phyloP scores from a whole-genome alignment of 208 protist genomes.

The Vickermania ingenoplastis region DNA sequence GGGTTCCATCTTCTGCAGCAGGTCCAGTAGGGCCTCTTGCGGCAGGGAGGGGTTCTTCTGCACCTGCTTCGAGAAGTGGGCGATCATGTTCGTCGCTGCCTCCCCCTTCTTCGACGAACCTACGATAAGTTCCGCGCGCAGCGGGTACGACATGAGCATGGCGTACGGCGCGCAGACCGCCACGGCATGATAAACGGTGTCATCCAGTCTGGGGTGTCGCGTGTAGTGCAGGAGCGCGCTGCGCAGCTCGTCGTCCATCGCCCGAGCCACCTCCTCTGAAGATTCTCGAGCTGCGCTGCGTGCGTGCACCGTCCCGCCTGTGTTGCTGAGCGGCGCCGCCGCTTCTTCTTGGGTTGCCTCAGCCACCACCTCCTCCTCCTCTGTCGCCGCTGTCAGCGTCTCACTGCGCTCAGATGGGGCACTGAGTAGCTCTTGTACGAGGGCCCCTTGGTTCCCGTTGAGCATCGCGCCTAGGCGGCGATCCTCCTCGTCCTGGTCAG shows the following conservation, averaged over 20 bases:
- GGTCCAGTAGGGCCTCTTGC: slow-evolving; percentile 11
- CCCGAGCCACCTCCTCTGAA: neutral
- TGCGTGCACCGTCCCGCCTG: neutral
- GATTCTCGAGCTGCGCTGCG: neutral
- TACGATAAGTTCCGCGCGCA: slow-evolving; percentile 24
- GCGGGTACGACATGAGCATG: slow-evolving; percentile 31
- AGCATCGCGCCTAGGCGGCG: slow-evolving; percentile 31
- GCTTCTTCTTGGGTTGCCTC: slow-evolving; percentile 1
- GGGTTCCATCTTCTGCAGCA: slow-evolving; percentile 15
- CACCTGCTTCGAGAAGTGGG: slow-evolving; percentile 6
- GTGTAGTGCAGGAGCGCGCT: slow-evolving; percentile 28
- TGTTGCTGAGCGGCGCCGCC: neutral
- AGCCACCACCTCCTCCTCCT: neutral
- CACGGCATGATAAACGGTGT: slow-evolving; percentile 32
- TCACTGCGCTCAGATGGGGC: neutral
- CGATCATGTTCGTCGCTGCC: slow-evolving; percentile 11
- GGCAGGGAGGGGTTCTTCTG: neutral
- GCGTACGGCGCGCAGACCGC: slow-evolving; percentile 36
- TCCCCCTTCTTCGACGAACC: slow-evolving; percentile 40
- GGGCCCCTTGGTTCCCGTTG: slow-evolving; percentile 56
- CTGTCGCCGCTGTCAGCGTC: neutral
- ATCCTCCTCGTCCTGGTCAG: slow-evolving; percentile 76
- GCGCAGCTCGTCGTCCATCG: slow-evolving; percentile 22
- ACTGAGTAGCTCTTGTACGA: slow-evolving; percentile 27
- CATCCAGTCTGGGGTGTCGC: slow-evolving; percentile 7